Evolutionary conservation across 108 stramenopile genomes (phyloP).

Genomic region (Fragilariopsis cylindrus): DNA sequence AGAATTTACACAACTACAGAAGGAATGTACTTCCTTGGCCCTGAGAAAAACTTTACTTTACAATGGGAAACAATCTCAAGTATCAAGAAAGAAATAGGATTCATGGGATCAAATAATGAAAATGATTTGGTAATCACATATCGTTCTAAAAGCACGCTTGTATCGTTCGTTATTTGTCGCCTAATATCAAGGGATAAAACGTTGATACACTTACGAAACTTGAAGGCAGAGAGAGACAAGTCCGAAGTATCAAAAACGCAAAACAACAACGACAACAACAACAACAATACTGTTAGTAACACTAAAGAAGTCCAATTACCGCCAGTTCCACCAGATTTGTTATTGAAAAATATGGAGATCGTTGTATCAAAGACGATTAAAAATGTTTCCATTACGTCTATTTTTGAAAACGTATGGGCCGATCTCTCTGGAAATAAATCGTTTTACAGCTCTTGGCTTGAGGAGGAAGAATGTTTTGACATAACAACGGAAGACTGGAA

Average conservation of each 20-base stretch:
- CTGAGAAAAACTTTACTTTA: conserved; percentile 43
- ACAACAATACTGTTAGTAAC: neutral
- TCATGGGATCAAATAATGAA: conserved; percentile 31
- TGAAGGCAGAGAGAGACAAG: conserved; percentile 7
- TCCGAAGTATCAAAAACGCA: neutral
- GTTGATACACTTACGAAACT: conserved; percentile 16
- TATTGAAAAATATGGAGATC: conserved; percentile 62
- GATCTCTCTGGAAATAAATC: conserved; percentile 43
- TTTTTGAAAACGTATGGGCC: conserved; percentile 72
- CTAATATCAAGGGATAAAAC: conserved; percentile 17
- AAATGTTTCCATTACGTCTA: conserved; percentile 58
- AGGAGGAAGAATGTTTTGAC: conserved; percentile 62
- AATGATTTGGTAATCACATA: conserved; percentile 31
- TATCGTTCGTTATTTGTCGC: conserved; percentile 32
- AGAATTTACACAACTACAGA: conserved; percentile 41
- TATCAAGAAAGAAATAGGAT: conserved; percentile 57
- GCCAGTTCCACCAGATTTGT: conserved; percentile 51
- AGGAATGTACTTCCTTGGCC: conserved; percentile 47
- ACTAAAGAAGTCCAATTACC: conserved; percentile 13
- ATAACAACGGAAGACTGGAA: conserved; percentile 69
- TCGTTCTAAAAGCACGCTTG: neutral
- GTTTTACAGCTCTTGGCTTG: conserved; percentile 73
- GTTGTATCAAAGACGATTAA: conserved; percentile 58
- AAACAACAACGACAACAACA: neutral
- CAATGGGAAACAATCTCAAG: conserved; percentile 37